Base-by-base conservation (phyloP, 257 asterid species). In the Solanum medicagineum region DNA sequence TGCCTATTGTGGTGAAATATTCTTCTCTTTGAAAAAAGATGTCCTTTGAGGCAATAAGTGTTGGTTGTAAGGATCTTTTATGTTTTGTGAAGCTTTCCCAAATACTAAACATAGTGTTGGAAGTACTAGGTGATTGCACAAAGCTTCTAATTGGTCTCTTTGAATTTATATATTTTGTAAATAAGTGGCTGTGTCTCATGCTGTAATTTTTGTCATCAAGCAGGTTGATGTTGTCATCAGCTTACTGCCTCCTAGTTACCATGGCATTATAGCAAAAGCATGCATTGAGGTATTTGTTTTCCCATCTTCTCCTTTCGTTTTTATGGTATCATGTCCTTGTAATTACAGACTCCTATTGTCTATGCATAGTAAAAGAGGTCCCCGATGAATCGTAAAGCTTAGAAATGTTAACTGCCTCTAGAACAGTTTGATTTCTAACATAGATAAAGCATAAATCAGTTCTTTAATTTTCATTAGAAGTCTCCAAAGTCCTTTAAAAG, bases 181-280 rank as follows among this genome's bases (percentile, higher is more conserved):
- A 51, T 53, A 77, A 53, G 63, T 53, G 26, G 24, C 47, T 8
- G 42, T 77, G 83, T 26, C 63, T 77, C 63, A 26, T 53, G 83
- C 65, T 77, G 16, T 53, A 26, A 53, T 16, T 77, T 69, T 82
- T 81, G 80, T 59, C 77, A 55, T 36, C 85, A 40, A 89, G 89
- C 95, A 96, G 99, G 98, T 90, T 87, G 95, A 96, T 82, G 93
- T 96, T 49, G 98, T 96, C 59, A 92, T 96, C 91, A 96, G 99
- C 85, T 92, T 96, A 89, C 93, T 96, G 84, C 99, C 99, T 81
- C 93, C 98, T 45, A 94, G 95, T 90, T 95, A 93, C 88, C 99
- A 96, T 90, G 88, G 83, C 87, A 89, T 63, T 60, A 85, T 96
- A 88, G 99, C 98, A 86, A 90, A 86, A 82, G 91, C 95, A 69